A percentile compares a stretch with the other conserved stretches of the same genome.
These are phyloP conservation scores for Globisporangium radiosum DNA, from an alignment of 352 stramenopile genomes.

Conservation along the genomic window DNA sequence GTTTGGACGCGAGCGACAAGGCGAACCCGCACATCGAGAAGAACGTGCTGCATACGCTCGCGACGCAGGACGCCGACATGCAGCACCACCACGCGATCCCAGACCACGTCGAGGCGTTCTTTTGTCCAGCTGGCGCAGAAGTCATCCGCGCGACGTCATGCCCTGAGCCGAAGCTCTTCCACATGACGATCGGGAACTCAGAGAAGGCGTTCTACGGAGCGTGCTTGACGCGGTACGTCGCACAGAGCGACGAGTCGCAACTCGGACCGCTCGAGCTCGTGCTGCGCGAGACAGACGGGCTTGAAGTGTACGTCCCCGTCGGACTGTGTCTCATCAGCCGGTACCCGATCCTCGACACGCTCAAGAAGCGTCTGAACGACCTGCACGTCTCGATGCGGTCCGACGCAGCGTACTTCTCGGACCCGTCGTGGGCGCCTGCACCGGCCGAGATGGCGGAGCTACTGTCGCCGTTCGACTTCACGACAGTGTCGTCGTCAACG, in stretches of 20 bases:
- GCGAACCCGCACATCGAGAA: slow-evolving; percentile 52
- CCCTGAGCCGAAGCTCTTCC: slow-evolving; percentile 63
- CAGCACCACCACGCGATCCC: slow-evolving; percentile 72
- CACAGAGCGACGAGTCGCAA: slow-evolving; percentile 54
- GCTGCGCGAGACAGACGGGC: slow-evolving; percentile 71
- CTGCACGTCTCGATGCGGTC: slow-evolving; percentile 55
- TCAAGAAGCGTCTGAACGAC: slow-evolving; percentile 62
- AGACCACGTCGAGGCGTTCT: slow-evolving; percentile 81
- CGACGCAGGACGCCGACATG: slow-evolving; percentile 52
- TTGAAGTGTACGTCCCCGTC: slow-evolving; percentile 70
- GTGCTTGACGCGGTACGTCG: slow-evolving; percentile 76
- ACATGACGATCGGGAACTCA: slow-evolving; percentile 78
- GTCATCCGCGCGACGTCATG: slow-evolving; percentile 50
- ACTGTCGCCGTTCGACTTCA: slow-evolving; percentile 65
- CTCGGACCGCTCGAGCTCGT: slow-evolving; percentile 71
- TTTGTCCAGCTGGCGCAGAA: slow-evolving; percentile 53
- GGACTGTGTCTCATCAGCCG: slow-evolving; percentile 79
- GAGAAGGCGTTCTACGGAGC: slow-evolving; percentile 81
- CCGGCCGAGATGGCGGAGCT: slow-evolving; percentile 49
- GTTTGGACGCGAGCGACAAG: slow-evolving; percentile 53
- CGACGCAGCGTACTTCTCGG: slow-evolving; percentile 44
- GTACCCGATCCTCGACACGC: slow-evolving; percentile 74
- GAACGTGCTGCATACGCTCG: slow-evolving; percentile 65
- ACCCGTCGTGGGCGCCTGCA: slow-evolving; percentile 52
- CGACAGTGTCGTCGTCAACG: slow-evolving; percentile 10